Evolutionary conservation across 768 basidiomycete species (phyloP).

Genomic region (Phlebiopsis gigantea): DNA sequence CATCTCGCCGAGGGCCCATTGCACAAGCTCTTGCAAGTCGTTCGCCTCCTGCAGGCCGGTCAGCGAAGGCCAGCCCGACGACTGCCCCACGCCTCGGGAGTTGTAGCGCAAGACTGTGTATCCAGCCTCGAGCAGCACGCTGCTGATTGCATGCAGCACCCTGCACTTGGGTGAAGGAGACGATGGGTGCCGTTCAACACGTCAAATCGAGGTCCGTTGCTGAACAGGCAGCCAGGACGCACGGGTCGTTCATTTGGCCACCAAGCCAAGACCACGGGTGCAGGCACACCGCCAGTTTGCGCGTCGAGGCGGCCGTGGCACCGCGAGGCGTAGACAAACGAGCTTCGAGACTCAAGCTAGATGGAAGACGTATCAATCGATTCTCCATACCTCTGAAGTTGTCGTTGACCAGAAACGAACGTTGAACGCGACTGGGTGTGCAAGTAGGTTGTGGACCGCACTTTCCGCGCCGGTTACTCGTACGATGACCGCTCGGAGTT

Average conservation of each 20-base stretch:
- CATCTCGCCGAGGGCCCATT: constrained; percentile 44
- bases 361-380: neutral
- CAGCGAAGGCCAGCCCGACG: constrained; percentile 68
- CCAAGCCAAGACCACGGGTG: constrained; percentile 89
- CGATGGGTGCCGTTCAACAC: neutral
- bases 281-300: constrained; percentile 60
- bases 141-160: constrained; percentile 37
- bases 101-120: constrained; percentile 71
- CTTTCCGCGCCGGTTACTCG: no score
- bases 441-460: no score
- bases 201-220: neutral
- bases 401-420: no score
- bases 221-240: constrained; percentile 26
- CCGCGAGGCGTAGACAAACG: neutral
- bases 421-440: no score
- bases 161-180: constrained; percentile 28
- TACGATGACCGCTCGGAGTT: no score
- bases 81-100: constrained; percentile 71
- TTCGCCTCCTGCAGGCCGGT: constrained; percentile 66
- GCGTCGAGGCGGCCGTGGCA: constrained; percentile 5
- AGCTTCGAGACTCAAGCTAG: neutral
- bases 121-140: constrained; percentile 35
- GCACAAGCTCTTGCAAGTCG: constrained; percentile 60
- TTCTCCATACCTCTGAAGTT: no score
- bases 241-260: constrained; percentile 74